phyloP scores from a whole-genome alignment of 148 eudicot species.

The Amaranthus hypochondriacus region DNA sequence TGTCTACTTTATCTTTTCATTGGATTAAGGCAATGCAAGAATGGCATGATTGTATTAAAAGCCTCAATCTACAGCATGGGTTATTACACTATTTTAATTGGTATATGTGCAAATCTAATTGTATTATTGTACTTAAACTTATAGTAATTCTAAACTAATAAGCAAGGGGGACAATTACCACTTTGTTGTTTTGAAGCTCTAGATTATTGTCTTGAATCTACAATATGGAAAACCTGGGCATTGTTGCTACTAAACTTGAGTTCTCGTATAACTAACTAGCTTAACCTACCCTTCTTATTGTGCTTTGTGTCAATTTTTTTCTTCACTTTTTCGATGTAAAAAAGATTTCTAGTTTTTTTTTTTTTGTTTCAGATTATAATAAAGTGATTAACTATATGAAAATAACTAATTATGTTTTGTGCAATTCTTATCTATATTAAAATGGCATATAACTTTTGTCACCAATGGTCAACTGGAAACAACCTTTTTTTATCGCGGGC shows the following conservation, averaged over 20 bases:
- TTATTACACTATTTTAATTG: slow-evolving; percentile 8
- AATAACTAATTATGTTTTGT: too few relatives aligned
- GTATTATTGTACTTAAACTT: slow-evolving; percentile 16
- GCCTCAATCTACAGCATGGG: slow-evolving; percentile 24
- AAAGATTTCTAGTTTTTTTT: too few relatives aligned
- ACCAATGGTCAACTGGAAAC: too few relatives aligned
- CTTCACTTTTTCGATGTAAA: background rate
- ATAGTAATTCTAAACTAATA: background rate
- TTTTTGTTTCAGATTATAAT: too few relatives aligned
- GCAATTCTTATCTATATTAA: too few relatives aligned
- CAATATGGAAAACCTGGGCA: slow-evolving; percentile 28
- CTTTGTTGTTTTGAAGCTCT: slow-evolving; percentile 27
- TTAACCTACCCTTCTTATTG: slow-evolving; percentile 20
- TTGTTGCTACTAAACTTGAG: slow-evolving; percentile 21
- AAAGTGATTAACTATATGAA: too few relatives aligned
- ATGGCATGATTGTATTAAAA: slow-evolving; percentile 29
- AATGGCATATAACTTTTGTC: too few relatives aligned
- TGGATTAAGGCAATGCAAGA: slow-evolving; percentile 13
- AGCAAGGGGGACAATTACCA: slow-evolving; percentile 28
- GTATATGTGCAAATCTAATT: slow-evolving; percentile 9
- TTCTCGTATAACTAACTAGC: slow-evolving; percentile 11
- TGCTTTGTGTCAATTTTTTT: slow-evolving; percentile 22
- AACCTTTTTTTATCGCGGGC: too few relatives aligned
- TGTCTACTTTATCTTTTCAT: slow-evolving; percentile 21
- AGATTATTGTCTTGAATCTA: slow-evolving; percentile 24